phyloP scores from a whole-genome alignment of 352 stramenopile genomes.

The Pythium volutum region DNA sequence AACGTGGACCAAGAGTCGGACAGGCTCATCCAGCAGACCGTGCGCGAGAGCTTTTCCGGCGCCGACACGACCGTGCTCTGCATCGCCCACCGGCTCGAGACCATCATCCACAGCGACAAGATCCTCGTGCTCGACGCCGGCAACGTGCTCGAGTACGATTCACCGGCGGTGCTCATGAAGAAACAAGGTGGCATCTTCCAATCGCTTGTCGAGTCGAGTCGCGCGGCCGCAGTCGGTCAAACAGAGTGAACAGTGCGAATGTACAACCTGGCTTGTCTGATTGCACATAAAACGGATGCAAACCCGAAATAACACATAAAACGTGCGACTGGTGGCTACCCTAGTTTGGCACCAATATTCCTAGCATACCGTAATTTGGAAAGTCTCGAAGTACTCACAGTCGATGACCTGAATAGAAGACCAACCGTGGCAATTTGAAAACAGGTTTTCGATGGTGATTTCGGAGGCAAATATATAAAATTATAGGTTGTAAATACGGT shows the following conservation, averaged over 20 bases:
- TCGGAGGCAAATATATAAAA: no score
- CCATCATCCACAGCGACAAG: slow-evolving; percentile 90
- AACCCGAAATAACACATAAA: no score
- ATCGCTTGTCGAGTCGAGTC: slow-evolving; percentile 35
- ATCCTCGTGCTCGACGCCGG: slow-evolving; percentile 90
- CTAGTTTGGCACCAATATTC: no score
- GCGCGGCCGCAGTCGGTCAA: background rate
- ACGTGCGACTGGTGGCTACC: no score
- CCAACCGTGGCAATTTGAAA: no score
- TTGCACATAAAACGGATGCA: no score
- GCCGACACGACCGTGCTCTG: slow-evolving; percentile 85
- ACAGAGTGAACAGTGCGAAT: background rate
- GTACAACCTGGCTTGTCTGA: no score
- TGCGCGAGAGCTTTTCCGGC: slow-evolving; percentile 52
- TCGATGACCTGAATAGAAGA: no score
- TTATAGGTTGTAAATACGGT: no score
- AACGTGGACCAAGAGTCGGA: slow-evolving; percentile 73
- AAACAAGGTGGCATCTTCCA: slow-evolving; percentile 44
- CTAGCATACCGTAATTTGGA: no score
- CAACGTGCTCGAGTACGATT: slow-evolving; percentile 81
- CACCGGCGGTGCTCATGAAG: slow-evolving; percentile 71
- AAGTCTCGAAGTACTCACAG: no score
- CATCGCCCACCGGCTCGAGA: slow-evolving; percentile 94
- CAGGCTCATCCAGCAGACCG: slow-evolving; percentile 67
- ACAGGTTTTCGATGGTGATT: no score